phyloP scores from a whole-genome alignment of 495 filamentous ascomycete genomes.

The Neurospora sp. region DNA sequence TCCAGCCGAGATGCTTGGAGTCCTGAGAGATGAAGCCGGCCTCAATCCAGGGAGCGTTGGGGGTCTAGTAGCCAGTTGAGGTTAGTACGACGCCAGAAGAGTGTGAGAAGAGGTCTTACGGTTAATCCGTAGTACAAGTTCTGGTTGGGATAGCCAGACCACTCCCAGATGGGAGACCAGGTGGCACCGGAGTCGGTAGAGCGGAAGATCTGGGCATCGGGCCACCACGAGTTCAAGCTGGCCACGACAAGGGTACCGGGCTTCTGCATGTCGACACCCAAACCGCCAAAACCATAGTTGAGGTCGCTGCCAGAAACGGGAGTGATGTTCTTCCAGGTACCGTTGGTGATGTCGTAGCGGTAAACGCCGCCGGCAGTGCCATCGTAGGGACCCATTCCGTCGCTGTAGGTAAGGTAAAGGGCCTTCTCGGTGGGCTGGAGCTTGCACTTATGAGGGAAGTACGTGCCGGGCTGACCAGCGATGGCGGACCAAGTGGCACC shows the following conservation, averaged over 20 bases:
- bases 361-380: slow-evolving; percentile 41
- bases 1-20: slow-evolving; percentile 48
- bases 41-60: slow-evolving; percentile 40
- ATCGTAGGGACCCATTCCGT: slow-evolving; percentile 47
- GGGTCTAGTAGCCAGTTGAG: slow-evolving; percentile 14
- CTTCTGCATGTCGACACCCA: slow-evolving; percentile 43
- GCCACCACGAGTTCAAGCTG: slow-evolving; percentile 48
- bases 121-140: slow-evolving; percentile 34
- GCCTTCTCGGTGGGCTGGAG: slow-evolving; percentile 44
- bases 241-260: slow-evolving; percentile 47
- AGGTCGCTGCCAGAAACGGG: slow-evolving; percentile 33
- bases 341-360: slow-evolving; percentile 39
- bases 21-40: slow-evolving; percentile 34
- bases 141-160: slow-evolving; percentile 35
- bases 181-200: slow-evolving; percentile 43
- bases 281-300: slow-evolving; percentile 45
- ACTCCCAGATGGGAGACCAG: slow-evolving; percentile 44
- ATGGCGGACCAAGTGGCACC: slow-evolving; percentile 43
- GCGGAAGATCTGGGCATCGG: slow-evolving; percentile 45
- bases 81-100: slow-evolving; percentile 16
- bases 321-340: slow-evolving; percentile 45
- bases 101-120: slow-evolving; percentile 18
- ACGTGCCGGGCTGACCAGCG: slow-evolving; percentile 36
- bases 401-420: slow-evolving; percentile 46
- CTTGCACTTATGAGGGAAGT: slow-evolving; percentile 46